Evolutionary conservation across 345 rosid species (phyloP).

Genomic region (Salix suchowensis): DNA sequence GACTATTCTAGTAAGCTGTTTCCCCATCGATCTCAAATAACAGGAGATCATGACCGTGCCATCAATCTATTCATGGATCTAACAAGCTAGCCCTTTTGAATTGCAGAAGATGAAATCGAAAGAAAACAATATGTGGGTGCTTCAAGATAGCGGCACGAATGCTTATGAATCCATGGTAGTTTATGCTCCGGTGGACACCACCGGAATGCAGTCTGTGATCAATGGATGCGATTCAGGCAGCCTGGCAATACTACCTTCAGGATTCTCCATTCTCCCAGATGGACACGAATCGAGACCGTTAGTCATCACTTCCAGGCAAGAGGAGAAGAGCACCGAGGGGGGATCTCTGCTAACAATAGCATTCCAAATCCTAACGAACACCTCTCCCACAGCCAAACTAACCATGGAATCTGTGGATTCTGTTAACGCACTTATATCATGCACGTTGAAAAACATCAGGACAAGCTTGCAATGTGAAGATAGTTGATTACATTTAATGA

Average conservation of each 20-base stretch:
- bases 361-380: conserved; percentile 60
- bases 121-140: conserved; percentile 67
- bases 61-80: neutral
- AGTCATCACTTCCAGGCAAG: conserved; percentile 76
- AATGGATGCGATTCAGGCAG: conserved; percentile 90
- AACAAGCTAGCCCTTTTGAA: neutral
- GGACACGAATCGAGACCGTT: conserved; percentile 82
- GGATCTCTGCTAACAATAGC: conserved; percentile 86
- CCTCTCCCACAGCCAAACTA: conserved; percentile 67
- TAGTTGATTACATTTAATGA: conserved; percentile 8
- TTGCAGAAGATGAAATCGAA: conserved; percentile 70
- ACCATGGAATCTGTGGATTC: conserved; percentile 80
- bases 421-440: conserved; percentile 63
- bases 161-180: conserved; percentile 80
- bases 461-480: conserved; percentile 85
- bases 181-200: conserved; percentile 75
- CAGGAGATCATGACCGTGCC: neutral
- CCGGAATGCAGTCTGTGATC: conserved; percentile 70
- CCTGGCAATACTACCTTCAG: conserved; percentile 76
- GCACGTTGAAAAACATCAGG: conserved; percentile 71
- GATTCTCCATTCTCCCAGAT: conserved; percentile 89
- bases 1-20: conserved; percentile 53
- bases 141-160: conserved; percentile 86
- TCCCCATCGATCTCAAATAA: neutral
- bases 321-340: conserved; percentile 74